phyloP scores from a whole-genome alignment of 2,329 filamentous ascomycete species.

The Ophiosphaerella korrae region DNA sequence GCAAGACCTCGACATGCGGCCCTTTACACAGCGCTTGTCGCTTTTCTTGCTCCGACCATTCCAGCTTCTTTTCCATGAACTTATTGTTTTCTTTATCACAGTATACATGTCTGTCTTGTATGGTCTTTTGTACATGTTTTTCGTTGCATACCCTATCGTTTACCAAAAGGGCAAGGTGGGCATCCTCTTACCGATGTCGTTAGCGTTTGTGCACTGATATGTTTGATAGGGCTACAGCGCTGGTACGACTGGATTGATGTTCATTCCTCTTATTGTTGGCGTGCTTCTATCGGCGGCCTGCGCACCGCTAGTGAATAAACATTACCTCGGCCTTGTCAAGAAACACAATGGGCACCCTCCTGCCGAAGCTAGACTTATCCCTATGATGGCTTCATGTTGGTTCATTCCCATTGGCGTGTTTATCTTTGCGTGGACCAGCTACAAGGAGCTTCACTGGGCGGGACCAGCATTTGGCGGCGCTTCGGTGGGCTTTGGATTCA shows the following conservation, averaged over 20 bases:
- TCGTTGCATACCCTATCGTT: constrained; percentile 65
- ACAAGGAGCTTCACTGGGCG: constrained; percentile 68
- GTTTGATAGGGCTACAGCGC: constrained; percentile 65
- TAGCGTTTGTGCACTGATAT: neutral
- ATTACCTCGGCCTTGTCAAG: constrained; percentile 70
- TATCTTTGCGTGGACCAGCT: constrained; percentile 73
- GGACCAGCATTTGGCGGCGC: constrained; percentile 72
- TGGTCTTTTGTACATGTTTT: constrained; percentile 73
- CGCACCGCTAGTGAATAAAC: constrained; percentile 76
- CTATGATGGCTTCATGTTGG: constrained; percentile 65
- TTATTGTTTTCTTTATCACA: constrained; percentile 82
- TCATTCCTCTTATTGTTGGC: constrained; percentile 80
- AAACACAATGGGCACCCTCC: constrained; percentile 75
- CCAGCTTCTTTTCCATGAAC: constrained; percentile 81
- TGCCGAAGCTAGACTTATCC: constrained; percentile 77
- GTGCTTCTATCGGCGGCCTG: constrained; percentile 70
- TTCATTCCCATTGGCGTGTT: constrained; percentile 70
- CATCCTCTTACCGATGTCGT: neutral
- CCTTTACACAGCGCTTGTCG: constrained; percentile 69
- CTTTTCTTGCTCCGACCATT: constrained; percentile 83
- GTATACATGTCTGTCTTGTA: constrained; percentile 86
- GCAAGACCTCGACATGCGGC: constrained; percentile 75
- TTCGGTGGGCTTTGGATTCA: constrained; percentile 76
- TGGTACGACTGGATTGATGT: constrained; percentile 80
- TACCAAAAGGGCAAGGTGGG: constrained; percentile 72